Base-by-base conservation (phyloP, 2,329 filamentous ascomycete species). In the Hirsutella thompsonii region DNA sequence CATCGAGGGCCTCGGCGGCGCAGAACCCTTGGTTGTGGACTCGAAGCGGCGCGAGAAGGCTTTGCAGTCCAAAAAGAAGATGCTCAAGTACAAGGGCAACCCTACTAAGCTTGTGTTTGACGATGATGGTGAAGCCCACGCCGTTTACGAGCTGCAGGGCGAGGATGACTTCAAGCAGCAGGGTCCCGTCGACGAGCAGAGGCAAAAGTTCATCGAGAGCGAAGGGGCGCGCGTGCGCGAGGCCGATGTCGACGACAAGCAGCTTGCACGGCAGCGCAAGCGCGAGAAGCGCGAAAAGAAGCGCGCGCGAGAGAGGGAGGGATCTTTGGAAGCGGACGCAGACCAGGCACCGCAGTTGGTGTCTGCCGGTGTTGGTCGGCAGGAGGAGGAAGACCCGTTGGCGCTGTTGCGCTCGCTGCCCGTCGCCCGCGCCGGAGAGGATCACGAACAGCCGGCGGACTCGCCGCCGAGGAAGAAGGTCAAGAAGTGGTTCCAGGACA, bases 31-130 rank as follows among this genome's bases (percentile, higher is more conserved):
- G 36, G 67, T 94, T 18, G 79, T 98, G 46, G 92, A 98, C 66
- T 94, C 88, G 11, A 93, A 96, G 61, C 86, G 92, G 20, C 81
- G 88, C 50, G 90, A 94, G 64, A 96, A 95, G 66, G 74, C 94
- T n/a, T 75, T 96, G 49, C 83, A 83, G 55, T 93, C 85, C 18
- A 96, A 95, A 71, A 94, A 94, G 72, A 84, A 93, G 62, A 75
- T 95, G 49, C 74, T 87, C 55, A 92, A 94, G 58, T 84, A 86
- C 68, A 93, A 88, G 68, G 85, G 87, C 55, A 83, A 82, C 56
- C 83, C 86, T 11, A 81, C 76, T 33, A 94, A 92, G 58, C 67
- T 95, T 8, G 72, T 95, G 5, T 98, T 90, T 58, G 90, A 96
- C 62, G 89, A 94, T 37, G 87, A 95, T 26, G 90, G 89, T 50